Base-by-base conservation (phyloP, 345 rosid genomes). In the Cardamine occulta region DNA sequence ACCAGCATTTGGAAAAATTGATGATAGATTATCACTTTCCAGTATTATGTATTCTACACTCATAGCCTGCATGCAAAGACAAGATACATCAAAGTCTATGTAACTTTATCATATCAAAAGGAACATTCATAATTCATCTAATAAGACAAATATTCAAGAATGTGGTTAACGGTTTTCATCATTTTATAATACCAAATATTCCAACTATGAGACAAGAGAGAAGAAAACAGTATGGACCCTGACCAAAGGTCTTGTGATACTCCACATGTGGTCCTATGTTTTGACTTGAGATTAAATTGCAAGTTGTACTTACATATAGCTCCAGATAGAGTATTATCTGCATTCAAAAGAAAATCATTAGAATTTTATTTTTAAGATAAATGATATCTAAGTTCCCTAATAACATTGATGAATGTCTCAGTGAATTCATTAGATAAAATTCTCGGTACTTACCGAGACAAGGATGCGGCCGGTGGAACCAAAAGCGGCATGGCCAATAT, bases 401-500 rank as follows among this genome's bases (percentile, higher is more conserved):
- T 44, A 44, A 44, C 48, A 44, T 40, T 13, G 47, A 13, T 40
- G 47, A 13, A 40, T 44, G 18, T 44, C 48, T 44, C 15, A 15
- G 7, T 42, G 7, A 13, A 5, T 14, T 54, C 56, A 54, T 13
- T 2, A 26, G 48, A 60, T n/a, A 54, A 62, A 7, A 10, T 56
- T 31, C 15, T 1, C 0, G 44, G 6, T 10, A 75, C 84, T 77
- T 84, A 93, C 98, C 12, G 98, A 94, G 78, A 88, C 80, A 73
- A 77, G 86, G 37, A 90, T 62, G 31, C 98, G 82, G 37, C 98
- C 98, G 0, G 68, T 53, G 0, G 88, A 78, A 0, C 98, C 98
- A 74, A 90, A 94, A 12, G 98, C 98, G 2, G 95, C 97, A 66
- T 91, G 93, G 59, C 98, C 98, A 40, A 94, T 88, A 70, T 94